Conservation (phyloP, 208 protist genomes). For the Trypanosoma boissoni region DNA sequence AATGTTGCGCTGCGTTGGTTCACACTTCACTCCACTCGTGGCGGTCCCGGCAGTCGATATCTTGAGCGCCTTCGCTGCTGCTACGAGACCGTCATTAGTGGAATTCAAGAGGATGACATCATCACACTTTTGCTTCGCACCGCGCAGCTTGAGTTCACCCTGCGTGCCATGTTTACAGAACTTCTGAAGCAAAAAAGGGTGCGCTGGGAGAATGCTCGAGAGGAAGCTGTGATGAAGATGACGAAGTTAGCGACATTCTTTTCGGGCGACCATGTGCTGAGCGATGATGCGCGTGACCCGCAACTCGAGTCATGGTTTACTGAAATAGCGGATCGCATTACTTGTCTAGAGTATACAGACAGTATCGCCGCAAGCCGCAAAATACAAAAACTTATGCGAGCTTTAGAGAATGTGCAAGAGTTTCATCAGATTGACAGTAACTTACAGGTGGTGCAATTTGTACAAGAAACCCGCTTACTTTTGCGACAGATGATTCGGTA, state of each 20-base stretch:
- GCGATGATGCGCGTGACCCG: conserved; percentile 77
- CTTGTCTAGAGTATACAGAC: conserved; percentile 52
- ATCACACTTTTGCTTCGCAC: conserved; percentile 92
- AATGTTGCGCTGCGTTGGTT: conserved; percentile 97
- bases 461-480: conserved; percentile 82
- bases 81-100: conserved; percentile 31
- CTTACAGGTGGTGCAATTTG: conserved; percentile 91
- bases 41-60: conserved; percentile 11
- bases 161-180: conserved; percentile 86
- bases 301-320: conserved; percentile 94
- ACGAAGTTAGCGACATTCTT: conserved; percentile 92
- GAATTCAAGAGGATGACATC: conserved; percentile 55
- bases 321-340: conserved; percentile 81
- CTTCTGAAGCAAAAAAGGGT: conserved; percentile 86
- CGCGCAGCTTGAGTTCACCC: conserved; percentile 93
- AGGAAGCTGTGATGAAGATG: conserved; percentile 55
- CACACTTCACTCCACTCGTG: conserved; percentile 82
- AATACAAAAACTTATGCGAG: conserved; percentile 95
- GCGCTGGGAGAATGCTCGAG: conserved; percentile 87
- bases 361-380: conserved; percentile 86
- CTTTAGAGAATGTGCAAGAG: conserved; percentile 96
- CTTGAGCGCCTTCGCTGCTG: conserved; percentile 21
- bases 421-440: conserved; percentile 93
- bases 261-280: conserved; percentile 82
- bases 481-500: conserved; percentile 95